Evolutionary conservation across 805 yeast species (phyloP), one percentile per base, ranked within the genome.

Genomic region (Debaryomyces tyrocola): DNA sequence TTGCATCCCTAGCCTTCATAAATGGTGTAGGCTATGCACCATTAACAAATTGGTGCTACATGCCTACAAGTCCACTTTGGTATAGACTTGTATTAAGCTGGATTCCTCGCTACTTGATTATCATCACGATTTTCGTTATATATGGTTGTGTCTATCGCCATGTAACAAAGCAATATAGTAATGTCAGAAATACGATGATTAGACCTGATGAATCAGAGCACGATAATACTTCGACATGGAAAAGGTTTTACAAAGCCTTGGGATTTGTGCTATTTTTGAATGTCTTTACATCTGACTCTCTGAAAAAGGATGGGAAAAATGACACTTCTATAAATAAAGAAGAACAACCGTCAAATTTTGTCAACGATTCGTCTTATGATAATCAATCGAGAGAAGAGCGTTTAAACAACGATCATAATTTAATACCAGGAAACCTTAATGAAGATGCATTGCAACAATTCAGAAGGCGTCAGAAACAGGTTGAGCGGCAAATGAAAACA

Each of bases 1-100:
- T 90, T 49, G 91, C 96, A 17, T 74, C 86, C 37, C 70, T 89
- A 43, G 90, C 90, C 0, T 88, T 85, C 58, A 78, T 88, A 24
- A 49, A 54, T 28, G 57, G 63, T 6, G 70, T 72, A 4, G 85
- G 87, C 2, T 90, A 85, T 60, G 61, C 66, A 29, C 82, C 89
- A 24, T 74, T 79, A 49, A 80, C 84, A 34, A 79, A 84, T 51
- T 87, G 90, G 90, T 85, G 96, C 60, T 89, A 85, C 62, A 68
- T 90, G 46, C 90, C 96, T 0, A 79, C 81, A 37, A 51, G 67
- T 2, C 95, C 95, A 0, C 59, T 75, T 6, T 90, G 94, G 94
- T 85, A 82, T 60, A 71, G 89, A 47, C 59, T 85, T 34, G 90
- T 73, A 1, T 67, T 90, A 41, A 80, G 90, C 52, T 91, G 96